These are phyloP conservation scores for Vigna hirtella DNA, from an alignment of 306 rosid species.

Conservation along the genomic window DNA sequence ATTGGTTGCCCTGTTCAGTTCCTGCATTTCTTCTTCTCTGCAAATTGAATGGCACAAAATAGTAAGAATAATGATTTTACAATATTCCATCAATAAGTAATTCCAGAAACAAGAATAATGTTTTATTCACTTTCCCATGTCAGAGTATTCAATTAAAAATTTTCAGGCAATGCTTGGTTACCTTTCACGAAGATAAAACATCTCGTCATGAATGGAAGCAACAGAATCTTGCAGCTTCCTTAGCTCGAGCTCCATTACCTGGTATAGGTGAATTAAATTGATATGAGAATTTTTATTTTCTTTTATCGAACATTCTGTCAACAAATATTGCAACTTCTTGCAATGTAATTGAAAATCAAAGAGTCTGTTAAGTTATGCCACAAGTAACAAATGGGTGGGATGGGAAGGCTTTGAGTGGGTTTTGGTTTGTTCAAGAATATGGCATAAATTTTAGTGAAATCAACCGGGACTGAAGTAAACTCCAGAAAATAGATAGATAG, in stretches of 20 bases:
- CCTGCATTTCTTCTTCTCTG: slow-evolving; percentile 98
- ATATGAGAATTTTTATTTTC: neutral
- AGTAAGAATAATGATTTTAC: slow-evolving; percentile 6
- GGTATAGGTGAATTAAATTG: slow-evolving; percentile 31
- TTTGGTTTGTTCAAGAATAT: slow-evolving; percentile 18
- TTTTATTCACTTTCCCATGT: neutral
- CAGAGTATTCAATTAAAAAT: neutral
- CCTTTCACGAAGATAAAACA: slow-evolving; percentile 86
- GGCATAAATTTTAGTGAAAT: slow-evolving; percentile 27
- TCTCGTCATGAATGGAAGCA: slow-evolving; percentile 80
- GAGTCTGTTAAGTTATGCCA: slow-evolving; percentile 1
- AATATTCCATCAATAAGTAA: neutral
- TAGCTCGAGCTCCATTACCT: slow-evolving; percentile 91
- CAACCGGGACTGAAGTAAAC: neutral
- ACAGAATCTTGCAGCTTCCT: slow-evolving; percentile 76
- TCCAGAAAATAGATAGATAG: slow-evolving; percentile 17
- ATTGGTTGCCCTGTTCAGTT: slow-evolving; percentile 73
- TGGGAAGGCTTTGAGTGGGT: slow-evolving; percentile 16
- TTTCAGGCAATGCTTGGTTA: slow-evolving; percentile 39
- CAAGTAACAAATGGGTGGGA: slow-evolving; percentile 1
- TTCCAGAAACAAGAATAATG: neutral
- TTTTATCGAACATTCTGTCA: neutral
- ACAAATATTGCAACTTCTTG: slow-evolving; percentile 9
- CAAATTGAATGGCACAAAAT: slow-evolving; percentile 9
- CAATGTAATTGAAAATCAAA: slow-evolving; percentile 22